Evolutionary conservation across 2,329 filamentous ascomycete genomes (phyloP), one percentile per base, ranked within the genome.

Genomic region (Fusarium nanum): DNA sequence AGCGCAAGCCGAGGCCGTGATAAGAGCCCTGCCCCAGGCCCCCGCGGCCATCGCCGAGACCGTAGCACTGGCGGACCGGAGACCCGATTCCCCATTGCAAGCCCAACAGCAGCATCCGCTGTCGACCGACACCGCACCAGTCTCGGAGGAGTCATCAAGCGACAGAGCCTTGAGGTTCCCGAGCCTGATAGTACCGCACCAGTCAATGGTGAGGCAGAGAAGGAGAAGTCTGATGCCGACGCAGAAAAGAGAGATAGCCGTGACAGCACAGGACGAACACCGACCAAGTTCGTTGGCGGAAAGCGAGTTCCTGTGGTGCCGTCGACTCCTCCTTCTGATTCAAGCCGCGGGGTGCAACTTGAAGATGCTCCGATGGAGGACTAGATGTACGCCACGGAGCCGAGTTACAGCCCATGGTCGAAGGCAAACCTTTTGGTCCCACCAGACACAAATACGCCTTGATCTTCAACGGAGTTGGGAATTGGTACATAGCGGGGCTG

Each of bases 41-140:
- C 88, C 9, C 80, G 81, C 13, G 83, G 84, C 41, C 93, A 97
- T 78, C 88, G 93, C 60, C 90, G 94, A 69, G 94, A 98, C 76
- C 89, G 92, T 73, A 97, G 93, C 78, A 90, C 88, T 44, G 87
- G 89, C 67, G 88, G 89, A 7, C 87, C 90, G 28, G 90, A 91
- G 76, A 97, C 92, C 11, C 88, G 94, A 42, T 98, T 97, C 84
- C 96, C 93, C 2, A 92, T 98, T 71, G 89, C 92, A 8, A 89
- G 88, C 70, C 90, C 87, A 66, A 89, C 84, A 48, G 81, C 84
- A 60, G 83, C 81, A 64, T 82, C 84, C 60, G 83, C 81, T 65
- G 83, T 78, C 60, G 88, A 85, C 75, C 81, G 84, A 54, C 83
- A 86, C 79, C 84, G 85, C 22, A 77, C 77, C 71, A 85, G 83